phyloP scores from a whole-genome alignment of 106 monocot genomes.

The Vanilla planifolia region DNA sequence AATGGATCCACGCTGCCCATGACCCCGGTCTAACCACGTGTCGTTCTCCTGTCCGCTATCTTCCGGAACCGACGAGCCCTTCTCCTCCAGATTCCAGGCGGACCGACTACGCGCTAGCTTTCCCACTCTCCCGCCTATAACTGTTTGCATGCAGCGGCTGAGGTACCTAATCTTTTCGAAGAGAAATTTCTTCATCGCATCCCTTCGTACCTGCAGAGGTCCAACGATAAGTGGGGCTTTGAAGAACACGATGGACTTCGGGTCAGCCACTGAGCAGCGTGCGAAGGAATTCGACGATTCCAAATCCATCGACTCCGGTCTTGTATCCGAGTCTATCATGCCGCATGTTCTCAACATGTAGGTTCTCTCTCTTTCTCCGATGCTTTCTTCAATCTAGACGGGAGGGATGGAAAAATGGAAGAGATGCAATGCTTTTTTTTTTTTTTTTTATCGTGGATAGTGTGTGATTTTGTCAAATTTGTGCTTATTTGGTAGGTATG shows the following conservation, averaged over 20 bases:
- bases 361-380: not conserved
- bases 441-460: not conserved
- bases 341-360: constrained; percentile 17
- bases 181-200: not conserved
- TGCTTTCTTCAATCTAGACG: not conserved
- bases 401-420: not conserved
- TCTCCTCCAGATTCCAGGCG: too few species aligned
- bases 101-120: too few species aligned
- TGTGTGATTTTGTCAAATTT: too few species aligned
- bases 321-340: constrained; percentile 4
- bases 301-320: not conserved
- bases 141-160: too few species aligned
- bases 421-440: not conserved
- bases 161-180: too few species aligned
- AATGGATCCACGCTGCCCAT: too few species aligned
- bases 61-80: too few species aligned
- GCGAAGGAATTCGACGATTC: not conserved
- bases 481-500: constrained; percentile 2
- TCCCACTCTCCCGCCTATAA: too few species aligned
- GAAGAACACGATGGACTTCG: constrained; percentile 4
- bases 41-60: too few species aligned
- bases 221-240: not conserved
- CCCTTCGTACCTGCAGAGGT: not conserved
- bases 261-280: not conserved
- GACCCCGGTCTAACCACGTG: too few species aligned